Percentiles rank a stretch among this genome's conserved stretches.
phyloP scores from a whole-genome alignment of 345 rosid species.

The Brassica nigra region DNA sequence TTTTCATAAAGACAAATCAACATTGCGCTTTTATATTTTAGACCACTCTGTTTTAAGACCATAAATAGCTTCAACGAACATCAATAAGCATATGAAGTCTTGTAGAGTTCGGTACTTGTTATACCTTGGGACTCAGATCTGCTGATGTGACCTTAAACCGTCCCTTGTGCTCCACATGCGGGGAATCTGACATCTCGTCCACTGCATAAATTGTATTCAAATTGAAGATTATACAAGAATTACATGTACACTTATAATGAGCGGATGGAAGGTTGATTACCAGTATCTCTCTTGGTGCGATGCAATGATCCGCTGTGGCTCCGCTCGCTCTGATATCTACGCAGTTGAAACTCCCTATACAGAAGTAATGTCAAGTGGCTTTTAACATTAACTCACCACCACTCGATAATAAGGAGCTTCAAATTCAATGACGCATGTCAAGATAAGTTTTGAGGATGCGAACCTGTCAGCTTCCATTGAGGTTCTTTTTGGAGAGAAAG shows the following conservation, averaged over 20 bases:
- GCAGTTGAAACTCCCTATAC: conserved; percentile 65
- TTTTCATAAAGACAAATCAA: conserved; percentile 4
- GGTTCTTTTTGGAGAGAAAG: conserved; percentile 56
- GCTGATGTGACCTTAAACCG: conserved; percentile 88
- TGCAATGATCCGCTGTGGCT: conserved; percentile 76
- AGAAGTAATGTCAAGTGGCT: conserved; percentile 34
- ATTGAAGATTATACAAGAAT: conserved; percentile 17
- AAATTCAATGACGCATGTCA: conserved; percentile 18
- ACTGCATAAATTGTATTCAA: conserved; percentile 39
- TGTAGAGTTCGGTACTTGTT: conserved; percentile 19
- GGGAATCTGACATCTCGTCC: conserved; percentile 79
- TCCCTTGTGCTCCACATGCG: conserved; percentile 80
- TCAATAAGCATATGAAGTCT: background rate
- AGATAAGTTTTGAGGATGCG: conserved; percentile 32
- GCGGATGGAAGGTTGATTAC: conserved; percentile 54
- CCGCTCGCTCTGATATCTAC: conserved; percentile 61
- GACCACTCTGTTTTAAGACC: conserved; percentile 4
- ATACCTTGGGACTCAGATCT: conserved; percentile 90
- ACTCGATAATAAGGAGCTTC: conserved; percentile 29
- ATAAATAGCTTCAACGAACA: conserved; percentile 12
- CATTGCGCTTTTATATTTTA: conserved; percentile 4
- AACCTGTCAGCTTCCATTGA: conserved; percentile 68
- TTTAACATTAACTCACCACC: conserved; percentile 13
- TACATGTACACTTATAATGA: conserved; percentile 30
- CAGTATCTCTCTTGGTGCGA: conserved; percentile 64